These are phyloP conservation scores for Buddleja alternifolia DNA, from an alignment of 257 asterid species.

Conservation along the genomic window DNA sequence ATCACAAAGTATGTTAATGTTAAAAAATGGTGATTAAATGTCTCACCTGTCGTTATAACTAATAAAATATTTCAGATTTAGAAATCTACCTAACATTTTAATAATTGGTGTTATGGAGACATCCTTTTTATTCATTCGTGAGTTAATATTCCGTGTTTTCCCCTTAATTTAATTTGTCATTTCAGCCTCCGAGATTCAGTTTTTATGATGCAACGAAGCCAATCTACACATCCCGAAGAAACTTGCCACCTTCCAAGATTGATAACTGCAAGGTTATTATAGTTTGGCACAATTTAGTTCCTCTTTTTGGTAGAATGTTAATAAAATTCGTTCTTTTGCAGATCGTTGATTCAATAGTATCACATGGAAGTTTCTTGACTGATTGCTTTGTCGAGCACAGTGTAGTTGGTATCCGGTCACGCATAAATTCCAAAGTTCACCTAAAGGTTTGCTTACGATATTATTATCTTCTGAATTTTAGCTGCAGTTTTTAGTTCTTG, in stretches of 20 bases:
- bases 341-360: constrained; percentile 88
- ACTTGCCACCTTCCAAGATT: constrained; percentile 92
- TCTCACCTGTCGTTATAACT: no score
- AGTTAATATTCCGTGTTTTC: constrained; percentile 2
- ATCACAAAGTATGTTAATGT: not conserved
- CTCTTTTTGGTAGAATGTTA: constrained; percentile 5
- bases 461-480: not conserved
- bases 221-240: constrained; percentile 91
- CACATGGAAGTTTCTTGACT: constrained; percentile 91
- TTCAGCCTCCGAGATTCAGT: constrained; percentile 94
- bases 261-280: constrained; percentile 81
- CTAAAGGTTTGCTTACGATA: constrained; percentile 55
- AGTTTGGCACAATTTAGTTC: not conserved
- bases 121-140: not conserved
- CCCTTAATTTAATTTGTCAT: constrained; percentile 21
- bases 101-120: constrained; percentile 2
- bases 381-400: constrained; percentile 84
- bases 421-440: constrained; percentile 77
- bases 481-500: not conserved
- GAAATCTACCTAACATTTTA: no score
- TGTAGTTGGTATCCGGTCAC: constrained; percentile 87
- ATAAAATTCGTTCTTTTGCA: constrained; percentile 41
- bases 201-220: constrained; percentile 94
- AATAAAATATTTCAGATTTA: no score
- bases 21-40: no score